A percentile compares a stretch with the other conserved stretches of the same genome.
These are phyloP conservation scores for Botrytis byssoidea DNA, from an alignment of 2,329 filamentous ascomycete species.

Conservation along the genomic window DNA sequence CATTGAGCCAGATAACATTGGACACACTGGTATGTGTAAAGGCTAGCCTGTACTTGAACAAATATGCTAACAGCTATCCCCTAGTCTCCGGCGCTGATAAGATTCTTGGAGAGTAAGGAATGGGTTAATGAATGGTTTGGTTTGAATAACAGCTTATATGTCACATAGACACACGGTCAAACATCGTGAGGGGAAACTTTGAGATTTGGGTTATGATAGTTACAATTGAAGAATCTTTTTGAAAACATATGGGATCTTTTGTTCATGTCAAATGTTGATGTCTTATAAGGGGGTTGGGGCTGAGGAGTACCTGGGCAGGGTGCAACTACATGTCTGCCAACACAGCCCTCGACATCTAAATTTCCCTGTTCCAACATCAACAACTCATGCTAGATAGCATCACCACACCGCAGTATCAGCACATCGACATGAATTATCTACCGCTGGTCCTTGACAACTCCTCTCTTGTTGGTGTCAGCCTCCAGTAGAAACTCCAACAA, in stretches of 20 bases:
- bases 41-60: neutral
- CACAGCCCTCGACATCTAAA: neutral
- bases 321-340: neutral
- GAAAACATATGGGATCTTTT: neutral
- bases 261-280: neutral
- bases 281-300: neutral
- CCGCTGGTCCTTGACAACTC: neutral
- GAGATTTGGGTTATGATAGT: neutral
- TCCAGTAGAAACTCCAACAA: neutral
- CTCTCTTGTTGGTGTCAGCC: neutral
- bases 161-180: neutral
- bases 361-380: neutral
- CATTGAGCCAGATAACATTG: constrained; percentile 86
- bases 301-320: too few relatives aligned
- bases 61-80: neutral
- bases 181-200: constrained; percentile 8
- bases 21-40: constrained; percentile 50
- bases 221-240: constrained; percentile 7
- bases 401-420: neutral
- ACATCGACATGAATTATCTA: neutral
- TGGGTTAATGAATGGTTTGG: neutral
- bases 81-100: constrained; percentile 40
- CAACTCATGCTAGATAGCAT: neutral
- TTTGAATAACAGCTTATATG: constrained; percentile 16
- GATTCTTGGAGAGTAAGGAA: constrained; percentile 29